phyloP scores from a whole-genome alignment of 192 early-diverging fungal genomes.

The Podila epicladia region DNA sequence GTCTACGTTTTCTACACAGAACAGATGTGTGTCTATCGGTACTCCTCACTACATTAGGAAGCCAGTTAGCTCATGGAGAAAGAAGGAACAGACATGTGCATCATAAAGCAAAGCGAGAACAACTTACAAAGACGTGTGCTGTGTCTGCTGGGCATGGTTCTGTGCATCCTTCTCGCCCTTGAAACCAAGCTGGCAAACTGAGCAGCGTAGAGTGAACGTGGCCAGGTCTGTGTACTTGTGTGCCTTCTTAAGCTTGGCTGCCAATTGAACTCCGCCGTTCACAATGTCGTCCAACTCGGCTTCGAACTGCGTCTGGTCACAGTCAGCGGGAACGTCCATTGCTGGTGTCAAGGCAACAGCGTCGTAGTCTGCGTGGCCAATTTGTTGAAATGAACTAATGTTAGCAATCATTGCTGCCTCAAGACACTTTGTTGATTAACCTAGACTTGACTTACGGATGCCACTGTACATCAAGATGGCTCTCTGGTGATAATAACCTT shows the following conservation, averaged over 20 bases:
- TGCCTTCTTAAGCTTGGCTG: slow-evolving; percentile 54
- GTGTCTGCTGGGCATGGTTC: slow-evolving; percentile 63
- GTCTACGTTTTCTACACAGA: too few relatives aligned
- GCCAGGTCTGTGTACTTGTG: slow-evolving; percentile 80
- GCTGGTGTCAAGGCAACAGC: slow-evolving; percentile 74
- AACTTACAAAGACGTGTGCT: slow-evolving; percentile 43
- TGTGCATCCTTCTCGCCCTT: slow-evolving; percentile 72
- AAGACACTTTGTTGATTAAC: neutral
- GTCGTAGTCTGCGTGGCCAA: slow-evolving; percentile 69
- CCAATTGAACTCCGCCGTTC: slow-evolving; percentile 50
- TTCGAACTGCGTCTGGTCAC: slow-evolving; percentile 78
- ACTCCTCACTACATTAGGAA: too few relatives aligned
- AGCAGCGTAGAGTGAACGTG: slow-evolving; percentile 76
- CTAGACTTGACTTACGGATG: slow-evolving; percentile 56
- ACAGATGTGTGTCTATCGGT: too few relatives aligned
- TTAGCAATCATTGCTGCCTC: neutral
- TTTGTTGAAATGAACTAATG: neutral
- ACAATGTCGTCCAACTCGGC: slow-evolving; percentile 42
- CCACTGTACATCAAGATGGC: slow-evolving; percentile 64
- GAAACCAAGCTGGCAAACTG: slow-evolving; percentile 63
- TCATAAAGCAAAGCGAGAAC: neutral
- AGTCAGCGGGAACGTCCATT: slow-evolving; percentile 63
- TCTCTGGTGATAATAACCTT: slow-evolving; percentile 61
- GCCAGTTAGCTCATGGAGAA: too few relatives aligned
- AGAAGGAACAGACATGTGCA: neutral